These are phyloP conservation scores for Russula vinacea DNA, from an alignment of 768 basidiomycete genomes.

Conservation along the genomic window DNA sequence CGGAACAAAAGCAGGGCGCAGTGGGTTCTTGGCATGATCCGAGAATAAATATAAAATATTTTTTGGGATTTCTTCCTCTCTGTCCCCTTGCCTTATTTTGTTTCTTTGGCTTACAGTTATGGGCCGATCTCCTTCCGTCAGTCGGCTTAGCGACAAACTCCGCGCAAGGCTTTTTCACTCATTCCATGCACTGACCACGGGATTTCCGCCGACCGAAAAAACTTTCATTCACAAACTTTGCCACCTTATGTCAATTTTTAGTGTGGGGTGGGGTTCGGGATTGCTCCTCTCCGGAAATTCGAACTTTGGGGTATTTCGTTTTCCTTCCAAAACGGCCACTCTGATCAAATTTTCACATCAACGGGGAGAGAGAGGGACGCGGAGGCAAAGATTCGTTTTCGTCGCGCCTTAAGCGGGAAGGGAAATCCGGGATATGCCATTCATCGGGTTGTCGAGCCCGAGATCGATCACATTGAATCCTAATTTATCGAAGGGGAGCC, in stretches of 20 bases:
- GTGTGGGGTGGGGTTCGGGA: background rate
- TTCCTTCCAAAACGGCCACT: background rate
- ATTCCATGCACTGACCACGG: background rate
- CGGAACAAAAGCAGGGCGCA: constrained; percentile 4
- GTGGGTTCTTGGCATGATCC: constrained; percentile 13
- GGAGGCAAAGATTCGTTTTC: background rate
- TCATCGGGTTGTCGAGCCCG: constrained; percentile 17
- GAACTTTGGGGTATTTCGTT: background rate
- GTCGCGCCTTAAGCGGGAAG: constrained; percentile 17
- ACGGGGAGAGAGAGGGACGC: background rate
- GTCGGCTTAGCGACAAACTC: constrained; percentile 12
- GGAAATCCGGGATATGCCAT: constrained; percentile 18
- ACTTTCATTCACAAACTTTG: background rate
- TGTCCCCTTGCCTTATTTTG: background rate
- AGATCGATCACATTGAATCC: background rate
- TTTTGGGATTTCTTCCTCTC: background rate
- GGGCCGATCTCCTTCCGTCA: constrained; percentile 20
- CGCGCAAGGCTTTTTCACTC: background rate
- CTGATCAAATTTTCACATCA: background rate
- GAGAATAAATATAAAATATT: constrained; percentile 1
- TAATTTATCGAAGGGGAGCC: background rate
- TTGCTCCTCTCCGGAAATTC: background rate
- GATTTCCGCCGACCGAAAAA: background rate
- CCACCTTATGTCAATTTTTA: background rate
- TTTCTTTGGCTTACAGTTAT: constrained; percentile 8